A percentile compares a stretch with the other conserved stretches of the same genome.
Evolutionary conservation across 2,329 filamentous ascomycete genomes (phyloP).

Genomic region (Alternaria arborescens): DNA sequence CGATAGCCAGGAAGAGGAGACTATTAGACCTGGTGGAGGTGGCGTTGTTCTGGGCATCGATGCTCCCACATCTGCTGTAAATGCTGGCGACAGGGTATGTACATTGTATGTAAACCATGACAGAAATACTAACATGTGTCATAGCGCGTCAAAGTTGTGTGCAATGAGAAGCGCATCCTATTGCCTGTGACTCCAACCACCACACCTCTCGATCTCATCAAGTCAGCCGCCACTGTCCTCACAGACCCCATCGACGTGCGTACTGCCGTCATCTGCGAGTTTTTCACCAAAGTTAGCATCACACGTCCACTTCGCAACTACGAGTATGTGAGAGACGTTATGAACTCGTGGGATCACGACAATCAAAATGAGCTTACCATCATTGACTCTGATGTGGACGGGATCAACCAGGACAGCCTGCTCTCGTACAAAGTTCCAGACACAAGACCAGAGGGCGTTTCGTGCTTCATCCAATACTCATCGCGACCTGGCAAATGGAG

Average conservation of each 20-base stretch:
- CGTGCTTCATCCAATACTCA: conserved; percentile 80
- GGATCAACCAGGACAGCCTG: conserved; percentile 67
- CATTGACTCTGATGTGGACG: conserved; percentile 64
- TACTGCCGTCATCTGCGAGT: conserved; percentile 78
- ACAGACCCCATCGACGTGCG: conserved; percentile 70
- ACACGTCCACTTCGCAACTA: conserved; percentile 85
- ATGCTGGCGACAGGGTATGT: conserved; percentile 77
- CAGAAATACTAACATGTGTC: conserved; percentile 25
- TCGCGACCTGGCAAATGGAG: conserved; percentile 86
- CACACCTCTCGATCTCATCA: conserved; percentile 75
- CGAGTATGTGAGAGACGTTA: conserved; percentile 83
- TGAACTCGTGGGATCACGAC: conserved; percentile 93
- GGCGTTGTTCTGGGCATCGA: conserved; percentile 68
- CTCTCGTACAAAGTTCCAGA: conserved; percentile 70
- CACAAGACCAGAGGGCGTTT: conserved; percentile 70
- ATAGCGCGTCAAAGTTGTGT: conserved; percentile 76
- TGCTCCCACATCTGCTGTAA: conserved; percentile 81
- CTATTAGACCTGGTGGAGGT: conserved; percentile 56
- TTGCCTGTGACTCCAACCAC: conserved; percentile 80
- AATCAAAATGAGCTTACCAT: conserved; percentile 78
- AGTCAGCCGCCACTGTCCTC: conserved; percentile 70
- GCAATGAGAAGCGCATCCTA: conserved; percentile 71
- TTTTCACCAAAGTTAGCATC: conserved; percentile 76
- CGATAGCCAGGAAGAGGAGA: conserved; percentile 36
- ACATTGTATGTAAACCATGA: neutral